These are phyloP conservation scores for Penicilliopsis zonata DNA, from an alignment of 495 filamentous ascomycete genomes.

Conservation along the genomic window DNA sequence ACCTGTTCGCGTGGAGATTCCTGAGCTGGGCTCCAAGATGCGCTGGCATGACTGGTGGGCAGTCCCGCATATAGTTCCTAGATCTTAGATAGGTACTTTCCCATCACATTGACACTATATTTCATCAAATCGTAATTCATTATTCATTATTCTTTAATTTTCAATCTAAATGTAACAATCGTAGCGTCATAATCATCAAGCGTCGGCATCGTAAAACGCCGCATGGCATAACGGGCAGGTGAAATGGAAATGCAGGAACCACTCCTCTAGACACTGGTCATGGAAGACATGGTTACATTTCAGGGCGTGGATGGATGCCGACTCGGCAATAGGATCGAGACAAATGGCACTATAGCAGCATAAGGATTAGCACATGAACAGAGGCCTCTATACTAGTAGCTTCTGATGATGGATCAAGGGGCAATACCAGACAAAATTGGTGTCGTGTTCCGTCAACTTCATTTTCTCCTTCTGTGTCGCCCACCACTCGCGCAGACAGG, in stretches of 20 bases:
- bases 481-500: too few relatives aligned
- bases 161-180: too few relatives aligned
- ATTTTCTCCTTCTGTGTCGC: too few relatives aligned
- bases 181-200: too few relatives aligned
- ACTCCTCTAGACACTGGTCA: background rate
- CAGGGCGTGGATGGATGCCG: background rate
- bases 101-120: too few relatives aligned
- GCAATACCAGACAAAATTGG: too few relatives aligned
- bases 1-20: slow-evolving; percentile 37
- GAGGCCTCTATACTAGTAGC: too few relatives aligned
- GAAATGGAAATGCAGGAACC: background rate
- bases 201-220: background rate
- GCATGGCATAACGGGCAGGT: background rate
- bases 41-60: slow-evolving; percentile 69
- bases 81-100: too few relatives aligned
- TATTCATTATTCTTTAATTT: too few relatives aligned
- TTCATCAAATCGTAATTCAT: too few relatives aligned
- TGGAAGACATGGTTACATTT: slow-evolving; percentile 1
- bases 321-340: background rate
- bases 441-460: too few relatives aligned
- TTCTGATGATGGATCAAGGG: too few relatives aligned
- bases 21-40: slow-evolving; percentile 34
- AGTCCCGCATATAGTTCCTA: slow-evolving; percentile 63
- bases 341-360: background rate
- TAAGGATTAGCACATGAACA: background rate